Percentiles rank a stretch among this genome's conserved stretches.
phyloP scores from a whole-genome alignment of 73 alveolate species.

The Symbiodinium natans region DNA sequence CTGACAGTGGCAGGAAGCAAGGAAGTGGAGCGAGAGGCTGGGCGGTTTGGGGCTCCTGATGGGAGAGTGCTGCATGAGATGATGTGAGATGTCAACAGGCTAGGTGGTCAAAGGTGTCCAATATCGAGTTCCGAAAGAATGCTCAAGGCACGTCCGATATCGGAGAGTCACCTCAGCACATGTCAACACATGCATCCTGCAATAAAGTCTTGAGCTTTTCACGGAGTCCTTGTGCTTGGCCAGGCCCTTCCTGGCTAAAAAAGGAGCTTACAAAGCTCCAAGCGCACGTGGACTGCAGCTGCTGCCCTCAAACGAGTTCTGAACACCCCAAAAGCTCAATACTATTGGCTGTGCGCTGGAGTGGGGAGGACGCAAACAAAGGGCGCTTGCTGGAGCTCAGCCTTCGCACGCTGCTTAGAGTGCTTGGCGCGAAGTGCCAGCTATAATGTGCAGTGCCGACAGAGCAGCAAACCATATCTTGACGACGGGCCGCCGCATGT shows the following conservation, averaged over 20 bases:
- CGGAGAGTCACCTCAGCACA: no score
- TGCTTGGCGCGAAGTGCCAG: no score
- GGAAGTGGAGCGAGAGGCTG: constrained; percentile 8
- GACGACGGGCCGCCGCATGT: no score
- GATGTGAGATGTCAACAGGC: neutral
- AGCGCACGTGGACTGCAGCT: neutral
- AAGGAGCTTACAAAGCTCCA: neutral
- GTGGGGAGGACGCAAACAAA: neutral
- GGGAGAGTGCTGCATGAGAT: neutral
- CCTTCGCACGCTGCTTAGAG: neutral
- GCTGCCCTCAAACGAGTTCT: no score
- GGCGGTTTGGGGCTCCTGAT: neutral
- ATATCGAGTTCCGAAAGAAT: neutral
- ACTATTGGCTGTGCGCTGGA: neutral
- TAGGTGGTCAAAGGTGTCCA: constrained; percentile 4
- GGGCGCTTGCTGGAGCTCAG: constrained; percentile 12
- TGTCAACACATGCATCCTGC: no score
- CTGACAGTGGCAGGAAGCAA: neutral
- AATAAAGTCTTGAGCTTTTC: neutral
- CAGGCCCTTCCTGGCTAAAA: neutral
- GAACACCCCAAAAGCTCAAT: no score
- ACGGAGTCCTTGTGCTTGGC: neutral
- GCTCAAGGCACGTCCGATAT: no score
- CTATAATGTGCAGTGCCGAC: no score
- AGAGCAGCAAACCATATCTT: no score